These are phyloP conservation scores for Theileria orientalis DNA, from an alignment of 169 alveolate species.

Conservation along the genomic window DNA sequence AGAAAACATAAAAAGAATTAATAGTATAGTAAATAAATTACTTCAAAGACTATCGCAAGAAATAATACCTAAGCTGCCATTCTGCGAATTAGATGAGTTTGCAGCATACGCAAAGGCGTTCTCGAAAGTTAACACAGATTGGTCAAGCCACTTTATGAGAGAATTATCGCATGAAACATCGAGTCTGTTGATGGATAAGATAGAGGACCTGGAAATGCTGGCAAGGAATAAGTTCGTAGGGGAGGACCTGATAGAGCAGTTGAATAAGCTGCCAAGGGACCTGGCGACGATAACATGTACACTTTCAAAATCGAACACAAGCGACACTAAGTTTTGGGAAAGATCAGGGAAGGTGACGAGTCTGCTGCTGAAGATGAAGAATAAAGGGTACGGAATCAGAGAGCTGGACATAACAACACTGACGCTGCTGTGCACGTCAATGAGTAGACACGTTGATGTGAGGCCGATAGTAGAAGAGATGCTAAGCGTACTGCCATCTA, in stretches of 20 bases:
- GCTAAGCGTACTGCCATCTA: background rate
- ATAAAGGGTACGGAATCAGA: background rate
- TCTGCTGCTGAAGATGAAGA: slow-evolving; percentile 13
- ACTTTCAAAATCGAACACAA: slow-evolving; percentile 12
- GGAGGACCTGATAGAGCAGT: slow-evolving; percentile 30
- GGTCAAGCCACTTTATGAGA: slow-evolving; percentile 22
- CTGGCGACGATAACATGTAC: slow-evolving; percentile 54
- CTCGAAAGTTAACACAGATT: slow-evolving; percentile 19
- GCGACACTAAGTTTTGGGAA: slow-evolving; percentile 28
- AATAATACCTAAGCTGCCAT: slow-evolving; percentile 39
- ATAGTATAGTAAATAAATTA: slow-evolving; percentile 5
- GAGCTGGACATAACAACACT: slow-evolving; percentile 32
- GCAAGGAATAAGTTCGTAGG: slow-evolving; percentile 20
- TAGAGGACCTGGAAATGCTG: slow-evolving; percentile 31
- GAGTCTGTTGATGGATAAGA: slow-evolving; percentile 36
- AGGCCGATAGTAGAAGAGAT: background rate
- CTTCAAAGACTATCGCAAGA: slow-evolving; percentile 19
- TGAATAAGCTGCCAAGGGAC: slow-evolving; percentile 34
- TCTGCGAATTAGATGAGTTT: slow-evolving; percentile 48
- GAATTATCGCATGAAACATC: slow-evolving; percentile 49
- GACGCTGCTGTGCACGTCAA: slow-evolving; percentile 40
- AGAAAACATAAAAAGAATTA: background rate
- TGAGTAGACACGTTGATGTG: slow-evolving; percentile 31
- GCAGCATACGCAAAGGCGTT: slow-evolving; percentile 56
- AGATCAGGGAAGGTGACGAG: background rate